Percentiles rank a stretch among this genome's conserved stretches.
Conservation (phyloP, 1,284 basidiomycete species). For the Hypsizygus ulmarius region DNA sequence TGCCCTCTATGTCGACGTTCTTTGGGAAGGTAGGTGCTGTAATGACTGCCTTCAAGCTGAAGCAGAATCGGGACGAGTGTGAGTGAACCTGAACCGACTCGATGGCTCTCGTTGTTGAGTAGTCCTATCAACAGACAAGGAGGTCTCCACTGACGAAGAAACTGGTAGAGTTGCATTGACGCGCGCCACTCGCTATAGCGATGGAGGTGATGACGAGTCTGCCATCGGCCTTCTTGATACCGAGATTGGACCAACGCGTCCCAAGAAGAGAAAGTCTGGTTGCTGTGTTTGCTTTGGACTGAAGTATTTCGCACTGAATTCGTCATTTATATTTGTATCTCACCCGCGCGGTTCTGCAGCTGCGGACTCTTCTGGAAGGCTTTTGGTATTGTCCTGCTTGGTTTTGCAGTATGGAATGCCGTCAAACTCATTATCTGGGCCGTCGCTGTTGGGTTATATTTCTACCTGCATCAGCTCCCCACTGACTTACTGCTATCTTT, state of each 20-base stretch:
- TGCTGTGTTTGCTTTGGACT: conserved; percentile 56
- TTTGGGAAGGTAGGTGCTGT: conserved; percentile 43
- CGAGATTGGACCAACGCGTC: conserved; percentile 32
- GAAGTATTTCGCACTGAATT: conserved; percentile 31
- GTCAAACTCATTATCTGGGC: conserved; percentile 48
- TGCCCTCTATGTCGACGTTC: conserved; percentile 28
- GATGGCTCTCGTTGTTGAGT: neutral
- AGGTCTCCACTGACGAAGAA: conserved; percentile 40
- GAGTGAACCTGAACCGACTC: conserved; percentile 20
- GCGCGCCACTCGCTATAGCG: conserved; percentile 17
- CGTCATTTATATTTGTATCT: neutral
- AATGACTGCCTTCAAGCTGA: conserved; percentile 49
- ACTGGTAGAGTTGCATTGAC: conserved; percentile 38
- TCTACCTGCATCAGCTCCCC: neutral
- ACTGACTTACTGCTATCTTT: conserved; percentile 1
- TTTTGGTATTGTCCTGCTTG: conserved; percentile 44
- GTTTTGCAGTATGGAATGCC: conserved; percentile 42
- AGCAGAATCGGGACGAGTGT: conserved; percentile 49
- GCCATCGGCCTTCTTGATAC: conserved; percentile 39
- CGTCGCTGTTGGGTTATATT: conserved; percentile 36
- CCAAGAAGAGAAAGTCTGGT: conserved; percentile 29
- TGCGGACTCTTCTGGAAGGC: conserved; percentile 56
- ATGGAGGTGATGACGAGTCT: conserved; percentile 30
- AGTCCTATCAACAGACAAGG: conserved; percentile 33
- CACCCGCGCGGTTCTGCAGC: conserved; percentile 29